Base-by-base conservation (phyloP, 345 rosid genomes). In the Limnanthes douglasii region DNA sequence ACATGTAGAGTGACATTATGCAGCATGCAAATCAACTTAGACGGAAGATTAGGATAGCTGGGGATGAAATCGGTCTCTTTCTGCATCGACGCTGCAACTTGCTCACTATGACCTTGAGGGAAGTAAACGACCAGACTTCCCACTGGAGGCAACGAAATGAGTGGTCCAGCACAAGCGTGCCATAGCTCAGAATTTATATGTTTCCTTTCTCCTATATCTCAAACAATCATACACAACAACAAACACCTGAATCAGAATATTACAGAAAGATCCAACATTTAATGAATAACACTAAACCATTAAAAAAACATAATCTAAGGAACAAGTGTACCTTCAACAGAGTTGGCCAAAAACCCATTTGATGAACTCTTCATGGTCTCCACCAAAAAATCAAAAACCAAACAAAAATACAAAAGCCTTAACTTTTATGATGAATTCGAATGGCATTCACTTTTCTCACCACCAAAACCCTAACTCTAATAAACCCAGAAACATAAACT, bases 131-230 rank as follows among this genome's bases (percentile, higher is more conserved):
- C 95, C 34, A 83, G 86, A 54, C 84, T 75, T 50, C 95, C 93
- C 12, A 76, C 67, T 27, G 70, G 78, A 43, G 95, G 95, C 34
- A 84, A 52, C 11, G 93, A 79, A 22, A 84, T 86, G 34, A 84
- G 62, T 25, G 95, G 95, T 18, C 95, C 95, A 10, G 95, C 95
- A 62, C 95, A 84, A 30, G 95, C 95, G 45, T 84, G 95, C 95
- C 95, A 84, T 18, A 84, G 62, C 43, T 84, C 95, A 8, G 95
- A 79, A 56, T 84, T 79, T 56, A 84, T 56, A 39, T 67, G 68
- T 54, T 73, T 73, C 62, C 65, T 75, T 34, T 84, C 95, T 43
- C 84, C 95, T 78, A 65, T 54, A 6, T 32, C 1, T 15, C 52
- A 53, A 18, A 53, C 31, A 11, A 46, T 31, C 22, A 59, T 15